These are phyloP conservation scores for Dictyostelium intermedium DNA, from an alignment of 78 protist species.

Conservation along the genomic window DNA sequence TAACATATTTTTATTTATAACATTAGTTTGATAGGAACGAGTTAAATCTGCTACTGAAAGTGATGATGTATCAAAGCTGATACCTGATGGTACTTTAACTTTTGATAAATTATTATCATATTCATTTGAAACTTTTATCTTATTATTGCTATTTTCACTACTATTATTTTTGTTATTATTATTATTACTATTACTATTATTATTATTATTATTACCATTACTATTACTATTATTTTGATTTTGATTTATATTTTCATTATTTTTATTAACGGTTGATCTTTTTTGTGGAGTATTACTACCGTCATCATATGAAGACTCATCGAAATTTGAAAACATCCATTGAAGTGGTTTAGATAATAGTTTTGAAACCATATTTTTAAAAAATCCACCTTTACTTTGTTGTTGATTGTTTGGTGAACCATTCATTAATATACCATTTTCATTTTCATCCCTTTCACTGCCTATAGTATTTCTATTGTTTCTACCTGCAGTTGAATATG, in stretches of 20 bases:
- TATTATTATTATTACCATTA: not conserved
- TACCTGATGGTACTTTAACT: not conserved
- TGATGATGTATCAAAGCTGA: not conserved
- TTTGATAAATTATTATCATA: not conserved
- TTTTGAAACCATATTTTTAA: not conserved
- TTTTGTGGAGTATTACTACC: not conserved
- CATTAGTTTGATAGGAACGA: not conserved
- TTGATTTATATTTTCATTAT: not conserved
- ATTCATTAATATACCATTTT: not conserved
- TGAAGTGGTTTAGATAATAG: not conserved
- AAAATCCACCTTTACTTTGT: not conserved
- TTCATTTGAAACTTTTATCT: not conserved
- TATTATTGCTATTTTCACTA: not conserved
- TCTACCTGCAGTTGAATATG: not conserved
- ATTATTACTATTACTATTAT: not conserved
- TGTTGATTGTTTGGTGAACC: not conserved
- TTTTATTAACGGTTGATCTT: not conserved
- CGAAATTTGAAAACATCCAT: conserved; percentile 27
- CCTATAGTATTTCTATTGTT: not conserved
- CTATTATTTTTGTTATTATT: not conserved
- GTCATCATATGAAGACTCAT: not conserved
- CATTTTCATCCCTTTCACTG: not conserved
- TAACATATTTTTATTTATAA: not conserved
- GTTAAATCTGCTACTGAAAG: conserved; percentile 7
- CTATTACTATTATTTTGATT: not conserved